Percentiles rank a stretch among this genome's conserved stretches.
phyloP scores from a whole-genome alignment of 1,139 yeast species.

The Hanseniaspora uvarum region DNA sequence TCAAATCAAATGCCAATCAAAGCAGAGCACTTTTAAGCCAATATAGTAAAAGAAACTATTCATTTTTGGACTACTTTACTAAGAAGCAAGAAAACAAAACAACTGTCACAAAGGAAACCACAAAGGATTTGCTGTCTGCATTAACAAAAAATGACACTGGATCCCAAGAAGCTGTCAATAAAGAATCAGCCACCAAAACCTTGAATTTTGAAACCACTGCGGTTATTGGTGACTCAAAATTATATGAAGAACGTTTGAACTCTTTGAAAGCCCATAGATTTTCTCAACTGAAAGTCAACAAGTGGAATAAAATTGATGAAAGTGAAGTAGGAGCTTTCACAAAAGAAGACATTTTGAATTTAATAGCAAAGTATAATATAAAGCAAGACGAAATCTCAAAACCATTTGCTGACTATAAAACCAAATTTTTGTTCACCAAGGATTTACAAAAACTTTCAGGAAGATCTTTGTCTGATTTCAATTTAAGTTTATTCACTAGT shows the following conservation, averaged over 20 bases:
- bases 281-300: background rate
- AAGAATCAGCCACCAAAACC: background rate
- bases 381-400: constrained; percentile 19
- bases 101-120: background rate
- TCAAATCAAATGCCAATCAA: background rate
- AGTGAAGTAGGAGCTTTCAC: constrained; percentile 24
- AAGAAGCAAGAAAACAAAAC: background rate
- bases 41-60: background rate
- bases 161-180: background rate
- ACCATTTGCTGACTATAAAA: constrained; percentile 39
- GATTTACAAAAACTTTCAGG: constrained; percentile 51
- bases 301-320: background rate
- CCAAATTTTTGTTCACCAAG: constrained; percentile 52
- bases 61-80: background rate
- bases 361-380: constrained; percentile 23
- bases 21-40: background rate
- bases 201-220: constrained; percentile 2
- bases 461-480: constrained; percentile 54
- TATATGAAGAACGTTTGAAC: background rate
- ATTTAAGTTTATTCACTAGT: constrained; percentile 42
- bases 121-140: background rate
- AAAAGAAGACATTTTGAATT: constrained; percentile 26
- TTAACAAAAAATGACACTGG: background rate
- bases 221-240: constrained; percentile 1
- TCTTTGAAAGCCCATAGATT: constrained; percentile 4